These are phyloP conservation scores for Syncephalastrum monosporum DNA, from an alignment of 371 early-diverging fungal species.

Conservation along the genomic window DNA sequence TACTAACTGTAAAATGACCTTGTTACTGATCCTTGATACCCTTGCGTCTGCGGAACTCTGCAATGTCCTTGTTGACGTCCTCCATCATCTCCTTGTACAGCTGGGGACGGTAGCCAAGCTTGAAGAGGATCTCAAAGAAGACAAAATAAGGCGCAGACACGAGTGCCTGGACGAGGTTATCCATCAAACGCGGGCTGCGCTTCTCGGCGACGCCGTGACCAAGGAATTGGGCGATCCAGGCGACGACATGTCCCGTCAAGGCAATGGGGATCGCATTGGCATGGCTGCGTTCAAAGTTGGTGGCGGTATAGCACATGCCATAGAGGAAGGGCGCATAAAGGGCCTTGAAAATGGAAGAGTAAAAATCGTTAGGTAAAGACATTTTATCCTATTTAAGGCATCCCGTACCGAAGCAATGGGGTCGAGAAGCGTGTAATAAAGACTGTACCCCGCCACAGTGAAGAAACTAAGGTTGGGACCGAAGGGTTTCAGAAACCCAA, in stretches of 20 bases:
- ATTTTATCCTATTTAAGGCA: slow-evolving; percentile 10
- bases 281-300: slow-evolving; percentile 46
- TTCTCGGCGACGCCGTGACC: slow-evolving; percentile 88
- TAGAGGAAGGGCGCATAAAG: slow-evolving; percentile 64
- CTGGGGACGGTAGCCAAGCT: slow-evolving; percentile 78
- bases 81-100: slow-evolving; percentile 63
- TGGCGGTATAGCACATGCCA: slow-evolving; percentile 58
- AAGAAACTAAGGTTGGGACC: slow-evolving; percentile 65
- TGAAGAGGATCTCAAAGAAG: slow-evolving; percentile 86
- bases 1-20: too few species aligned
- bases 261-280: slow-evolving; percentile 57
- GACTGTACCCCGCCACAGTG: slow-evolving; percentile 49
- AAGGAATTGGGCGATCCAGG: slow-evolving; percentile 90
- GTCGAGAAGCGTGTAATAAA: slow-evolving; percentile 82
- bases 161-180: slow-evolving; percentile 86
- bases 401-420: slow-evolving; percentile 65
- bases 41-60: slow-evolving; percentile 50
- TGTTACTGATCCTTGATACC: too few species aligned
- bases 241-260: slow-evolving; percentile 56
- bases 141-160: slow-evolving; percentile 96
- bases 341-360: slow-evolving; percentile 24
- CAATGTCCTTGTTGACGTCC: slow-evolving; percentile 62
- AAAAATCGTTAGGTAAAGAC: neutral
- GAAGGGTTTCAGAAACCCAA: slow-evolving; percentile 24
- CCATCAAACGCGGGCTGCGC: slow-evolving; percentile 86